Base-by-base conservation (phyloP, 192 early-diverging fungal species). In the Linnemannia schmuckeri region DNA sequence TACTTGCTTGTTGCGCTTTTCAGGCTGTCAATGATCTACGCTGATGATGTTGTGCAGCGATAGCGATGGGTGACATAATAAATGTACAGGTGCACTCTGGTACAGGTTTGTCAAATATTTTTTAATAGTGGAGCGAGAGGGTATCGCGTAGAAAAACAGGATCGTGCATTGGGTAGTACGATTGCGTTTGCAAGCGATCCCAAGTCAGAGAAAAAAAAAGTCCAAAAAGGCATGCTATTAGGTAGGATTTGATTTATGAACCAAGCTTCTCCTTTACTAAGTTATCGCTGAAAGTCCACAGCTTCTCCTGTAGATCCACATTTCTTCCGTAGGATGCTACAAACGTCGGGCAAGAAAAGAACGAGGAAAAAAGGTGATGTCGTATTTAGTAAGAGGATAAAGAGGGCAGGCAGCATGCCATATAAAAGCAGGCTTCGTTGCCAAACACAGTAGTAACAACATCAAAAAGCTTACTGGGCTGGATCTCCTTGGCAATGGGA, bases 221-320 rank as follows among this genome's bases (percentile, higher is more conserved):
- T 10, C 10, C 10, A 44, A 12, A 12, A 44, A 44, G 44, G 44
- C 44, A 44, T 44, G 44, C 13, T 8, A 44, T 12, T 7, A 44
- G 8, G 41, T 7, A 41, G 7, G 41, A 5, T 41, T 41, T 41
- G 2, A 9, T 35, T 75, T 75, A 38, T 27, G 46, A 57, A 2
- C 77, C 70, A 30, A 74, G 30, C 54, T 79, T 79, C 52, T 79
- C 78, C 7, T 46, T 17, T 15, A 79, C 71, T 10, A 84, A 57
- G 27, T 79, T 57, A 38, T 78, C 85, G 24, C 66, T 75, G 40
- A 75, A 82, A 5, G 41, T 61, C 83, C 78, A 80, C 52, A 86
- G 52, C 30, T 77, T 72, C 37, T 80, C 69, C 30, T 70, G 74
- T 22, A 75, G n/a, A 18, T 69, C 68, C 13, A 82, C 63, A 61